phyloP scores from a whole-genome alignment of 495 filamentous ascomycete species.

The Terfezia claveryi region DNA sequence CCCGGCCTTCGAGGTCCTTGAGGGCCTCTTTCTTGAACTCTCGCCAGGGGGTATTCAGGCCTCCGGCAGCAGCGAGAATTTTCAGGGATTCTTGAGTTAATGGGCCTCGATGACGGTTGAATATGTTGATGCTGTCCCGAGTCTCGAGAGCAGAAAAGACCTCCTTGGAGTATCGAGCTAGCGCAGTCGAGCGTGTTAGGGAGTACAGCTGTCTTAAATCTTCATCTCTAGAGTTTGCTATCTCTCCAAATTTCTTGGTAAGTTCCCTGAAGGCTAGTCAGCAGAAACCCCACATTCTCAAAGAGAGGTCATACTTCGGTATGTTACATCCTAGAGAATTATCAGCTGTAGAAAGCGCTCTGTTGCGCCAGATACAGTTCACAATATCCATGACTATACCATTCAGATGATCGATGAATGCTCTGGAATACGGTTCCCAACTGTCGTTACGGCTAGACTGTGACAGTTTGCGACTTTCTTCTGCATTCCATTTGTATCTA shows the following conservation, averaged over 20 bases:
- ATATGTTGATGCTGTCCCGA: constrained; percentile 24
- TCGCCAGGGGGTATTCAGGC: constrained; percentile 44
- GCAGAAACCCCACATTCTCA: too few species aligned
- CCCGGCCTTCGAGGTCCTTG: constrained; percentile 41
- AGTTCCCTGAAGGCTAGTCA: background rate
- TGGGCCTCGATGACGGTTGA: constrained; percentile 42
- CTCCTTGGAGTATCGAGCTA: constrained; percentile 43
- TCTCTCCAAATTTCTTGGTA: background rate
- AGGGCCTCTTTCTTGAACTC: constrained; percentile 59
- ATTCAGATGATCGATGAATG: background rate
- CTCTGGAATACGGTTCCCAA: background rate
- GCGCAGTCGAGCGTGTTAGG: constrained; percentile 42
- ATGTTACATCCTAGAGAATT: background rate
- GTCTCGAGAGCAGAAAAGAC: constrained; percentile 49
- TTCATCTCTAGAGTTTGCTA: background rate
- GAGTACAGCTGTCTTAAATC: constrained; percentile 38
- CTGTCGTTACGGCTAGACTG: background rate
- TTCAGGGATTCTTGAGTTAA: constrained; percentile 46
- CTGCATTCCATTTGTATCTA: background rate
- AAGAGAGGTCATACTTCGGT: background rate
- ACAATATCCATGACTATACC: background rate
- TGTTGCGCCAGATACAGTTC: background rate
- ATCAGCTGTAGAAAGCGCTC: background rate
- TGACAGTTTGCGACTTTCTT: background rate
- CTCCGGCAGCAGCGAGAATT: constrained; percentile 40